Evolutionary conservation across 352 stramenopile genomes (phyloP), one percentile per base, ranked within the genome.

Genomic region (Globisporangium sylvaticum): DNA sequence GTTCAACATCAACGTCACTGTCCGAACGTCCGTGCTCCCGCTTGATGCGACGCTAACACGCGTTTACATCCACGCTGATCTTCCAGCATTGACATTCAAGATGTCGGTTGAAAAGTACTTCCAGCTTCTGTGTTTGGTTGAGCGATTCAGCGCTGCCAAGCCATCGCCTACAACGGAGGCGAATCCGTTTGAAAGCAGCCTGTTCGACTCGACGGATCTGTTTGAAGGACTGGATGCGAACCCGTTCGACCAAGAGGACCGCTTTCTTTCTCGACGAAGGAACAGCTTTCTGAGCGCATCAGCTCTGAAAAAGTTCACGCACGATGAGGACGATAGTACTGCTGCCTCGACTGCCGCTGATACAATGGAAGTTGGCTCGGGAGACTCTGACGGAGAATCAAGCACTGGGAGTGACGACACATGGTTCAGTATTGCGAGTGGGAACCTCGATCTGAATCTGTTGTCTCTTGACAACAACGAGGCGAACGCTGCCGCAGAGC

Each of bases 371-470:
- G 67, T 77, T 64, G 73, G 68, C 63, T 46, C 61, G 58, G 62
- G 48, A 22, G 79, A 88, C 29, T 87, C 74, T 0, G 87, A 91
- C 44, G 75, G 69, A 58, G 75, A 85, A 29, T 93, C 87, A 24
- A 91, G 86, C 65, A 83, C 86, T 52, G 81, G 83, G 34, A 96
- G 88, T 77, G 88, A 96, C 62, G 88, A 96, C 55, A 95, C 88
- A 0, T 96, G 88, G 88, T 96, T 96, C 68, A 96, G 88, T 50
- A 91, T 96, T 57, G 80, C 85, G 15, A 92, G 82, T 54, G 83
- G 80, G 18, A 90, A 83, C 32, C 61, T 84, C 27, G 83, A 91
- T 58, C 59, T 71, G 61, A 79, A 63, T 53, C 5, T 70, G 22
- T 25, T 44, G 39, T 63, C 65, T 6, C 24, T 63, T 55, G 65